A percentile compares a stretch with the other conserved stretches of the same genome.
Conservation (phyloP, 164 flowering plant species). For the Taxillus chinensis region DNA sequence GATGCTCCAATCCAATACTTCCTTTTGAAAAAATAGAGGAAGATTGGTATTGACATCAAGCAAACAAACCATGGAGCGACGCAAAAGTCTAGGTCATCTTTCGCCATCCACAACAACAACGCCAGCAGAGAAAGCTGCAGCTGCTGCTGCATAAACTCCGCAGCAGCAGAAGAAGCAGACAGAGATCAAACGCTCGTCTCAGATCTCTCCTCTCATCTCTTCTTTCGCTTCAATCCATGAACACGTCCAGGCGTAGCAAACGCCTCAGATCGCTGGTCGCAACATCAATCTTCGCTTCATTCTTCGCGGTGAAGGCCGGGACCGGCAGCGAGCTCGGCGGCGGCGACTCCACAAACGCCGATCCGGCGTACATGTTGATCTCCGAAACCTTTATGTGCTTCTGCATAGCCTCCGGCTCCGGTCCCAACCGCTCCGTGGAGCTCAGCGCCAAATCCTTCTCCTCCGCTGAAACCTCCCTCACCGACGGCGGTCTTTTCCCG, state of each 20-base stretch:
- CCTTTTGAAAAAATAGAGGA: slow-evolving; percentile 23
- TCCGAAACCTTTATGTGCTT: slow-evolving; percentile 18
- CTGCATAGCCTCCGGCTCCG: slow-evolving; percentile 32
- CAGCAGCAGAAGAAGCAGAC: too few species aligned
- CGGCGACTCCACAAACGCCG: slow-evolving; percentile 21
- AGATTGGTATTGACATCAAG: slow-evolving; percentile 3
- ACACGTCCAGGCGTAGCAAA: slow-evolving; percentile 17
- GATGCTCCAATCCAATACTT: not conserved
- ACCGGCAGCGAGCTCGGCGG: slow-evolving; percentile 38
- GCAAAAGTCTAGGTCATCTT: not conserved
- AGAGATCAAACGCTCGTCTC: too few species aligned
- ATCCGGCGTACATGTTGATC: slow-evolving; percentile 23
- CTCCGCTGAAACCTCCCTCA: not conserved
- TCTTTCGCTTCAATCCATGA: not conserved
- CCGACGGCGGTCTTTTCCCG: not conserved
- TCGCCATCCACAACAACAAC: too few species aligned
- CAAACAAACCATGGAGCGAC: not conserved
- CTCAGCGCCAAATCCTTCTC: slow-evolving; percentile 13
- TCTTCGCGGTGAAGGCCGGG: slow-evolving; percentile 18
- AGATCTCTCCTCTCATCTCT: too few species aligned
- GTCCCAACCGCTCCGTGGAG: slow-evolving; percentile 32
- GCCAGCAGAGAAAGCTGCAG: too few species aligned
- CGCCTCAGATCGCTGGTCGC: slow-evolving; percentile 18
- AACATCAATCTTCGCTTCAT: not conserved
- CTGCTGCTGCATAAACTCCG: too few species aligned